Evolutionary conservation across 192 early-diverging fungal species (phyloP).

Genomic region (Backusella liffmaniae): DNA sequence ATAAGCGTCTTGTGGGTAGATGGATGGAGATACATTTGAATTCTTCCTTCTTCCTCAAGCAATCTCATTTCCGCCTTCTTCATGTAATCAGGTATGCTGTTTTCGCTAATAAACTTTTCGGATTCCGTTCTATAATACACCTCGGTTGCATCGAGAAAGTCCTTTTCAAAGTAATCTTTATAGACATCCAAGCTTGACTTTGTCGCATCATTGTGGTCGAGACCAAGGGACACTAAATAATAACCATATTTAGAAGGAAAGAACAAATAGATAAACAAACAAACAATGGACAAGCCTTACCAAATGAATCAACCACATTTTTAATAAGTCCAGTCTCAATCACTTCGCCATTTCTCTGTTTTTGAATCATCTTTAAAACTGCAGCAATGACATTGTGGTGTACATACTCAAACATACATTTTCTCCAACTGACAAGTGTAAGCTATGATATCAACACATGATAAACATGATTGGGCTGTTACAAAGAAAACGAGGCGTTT

Average conservation of each 20-base stretch:
- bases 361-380: slow-evolving; percentile 78
- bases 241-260: neutral
- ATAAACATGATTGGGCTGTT: neutral
- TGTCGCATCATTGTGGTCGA: slow-evolving; percentile 77
- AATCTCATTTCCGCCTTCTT: slow-evolving; percentile 82
- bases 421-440: slow-evolving; percentile 84
- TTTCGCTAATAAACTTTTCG: slow-evolving; percentile 87
- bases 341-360: slow-evolving; percentile 85
- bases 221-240: slow-evolving; percentile 68
- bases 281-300: slow-evolving; percentile 39
- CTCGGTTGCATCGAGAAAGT: slow-evolving; percentile 78
- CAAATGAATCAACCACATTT: slow-evolving; percentile 89
- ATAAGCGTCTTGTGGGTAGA: slow-evolving; percentile 79
- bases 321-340: slow-evolving; percentile 85
- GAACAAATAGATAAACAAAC: neutral
- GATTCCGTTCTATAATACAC: slow-evolving; percentile 89
- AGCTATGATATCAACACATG: slow-evolving; percentile 45
- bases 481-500: neutral
- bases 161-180: slow-evolving; percentile 80
- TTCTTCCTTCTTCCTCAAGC: slow-evolving; percentile 82
- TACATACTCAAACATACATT: slow-evolving; percentile 68
- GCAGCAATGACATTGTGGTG: slow-evolving; percentile 71
- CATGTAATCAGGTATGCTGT: slow-evolving; percentile 94
- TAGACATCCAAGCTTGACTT: slow-evolving; percentile 88
- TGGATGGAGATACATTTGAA: slow-evolving; percentile 84